Percentiles rank a stretch among this genome's conserved stretches.
phyloP scores from a whole-genome alignment of 306 rosid genomes.

The Quillaja saponaria region DNA sequence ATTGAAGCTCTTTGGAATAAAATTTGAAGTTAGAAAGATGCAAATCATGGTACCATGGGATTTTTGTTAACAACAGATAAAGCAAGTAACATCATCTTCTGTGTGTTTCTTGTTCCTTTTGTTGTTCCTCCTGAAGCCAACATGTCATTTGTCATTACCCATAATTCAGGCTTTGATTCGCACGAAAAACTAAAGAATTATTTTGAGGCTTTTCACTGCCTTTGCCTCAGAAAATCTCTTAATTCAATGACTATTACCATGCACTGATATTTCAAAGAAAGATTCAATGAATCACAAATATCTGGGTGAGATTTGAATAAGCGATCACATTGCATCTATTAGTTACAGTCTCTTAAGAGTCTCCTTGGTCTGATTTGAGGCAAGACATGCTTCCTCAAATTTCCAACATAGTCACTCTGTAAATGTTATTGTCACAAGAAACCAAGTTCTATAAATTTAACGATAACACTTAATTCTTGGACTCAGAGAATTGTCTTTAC shows the following conservation, averaged over 20 bases:
- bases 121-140: background rate
- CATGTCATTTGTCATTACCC: background rate
- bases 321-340: conserved; percentile 10
- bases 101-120: conserved; percentile 4
- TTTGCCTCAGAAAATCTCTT: conserved; percentile 7
- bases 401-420: conserved; percentile 13
- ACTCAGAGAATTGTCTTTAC: background rate
- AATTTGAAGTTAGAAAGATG: background rate
- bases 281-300: conserved; percentile 23
- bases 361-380: conserved; percentile 10
- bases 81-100: conserved; percentile 15
- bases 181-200: conserved; percentile 6
- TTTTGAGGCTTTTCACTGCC: background rate
- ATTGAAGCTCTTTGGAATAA: conserved; percentile 11
- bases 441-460: background rate
- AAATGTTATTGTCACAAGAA: conserved; percentile 1
- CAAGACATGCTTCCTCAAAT: conserved; percentile 1
- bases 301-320: conserved; percentile 1
- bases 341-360: background rate
- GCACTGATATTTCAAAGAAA: conserved; percentile 11
- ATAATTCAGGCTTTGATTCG: background rate
- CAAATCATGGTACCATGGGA: background rate
- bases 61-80: conserved; percentile 17
- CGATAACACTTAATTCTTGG: conserved; percentile 3
- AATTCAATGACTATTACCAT: conserved; percentile 2